These are phyloP conservation scores for Arachnopeziza araneosa DNA, from an alignment of 2,329 filamentous ascomycete genomes.

Conservation along the genomic window DNA sequence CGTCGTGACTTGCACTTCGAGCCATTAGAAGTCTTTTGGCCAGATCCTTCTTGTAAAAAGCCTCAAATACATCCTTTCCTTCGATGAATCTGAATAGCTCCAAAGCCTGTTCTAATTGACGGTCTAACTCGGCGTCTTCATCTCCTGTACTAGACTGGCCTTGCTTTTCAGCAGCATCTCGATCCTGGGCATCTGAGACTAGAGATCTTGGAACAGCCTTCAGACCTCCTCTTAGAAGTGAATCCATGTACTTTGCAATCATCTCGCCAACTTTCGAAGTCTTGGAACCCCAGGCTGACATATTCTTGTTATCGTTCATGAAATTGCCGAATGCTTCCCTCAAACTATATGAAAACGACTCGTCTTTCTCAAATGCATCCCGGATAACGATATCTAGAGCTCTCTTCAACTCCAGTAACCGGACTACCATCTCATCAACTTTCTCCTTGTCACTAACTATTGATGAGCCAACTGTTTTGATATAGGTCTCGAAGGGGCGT, in stretches of 20 bases:
- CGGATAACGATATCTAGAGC: slow-evolving; percentile 72
- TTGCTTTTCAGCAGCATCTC: slow-evolving; percentile 51
- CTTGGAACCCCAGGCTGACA: slow-evolving; percentile 67
- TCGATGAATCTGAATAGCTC: slow-evolving; percentile 96
- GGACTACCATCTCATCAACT: slow-evolving; percentile 79
- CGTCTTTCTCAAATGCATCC: slow-evolving; percentile 70
- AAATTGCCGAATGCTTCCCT: slow-evolving; percentile 83
- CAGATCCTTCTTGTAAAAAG: slow-evolving; percentile 98
- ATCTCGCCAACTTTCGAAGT: slow-evolving; percentile 96
- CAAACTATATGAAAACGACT: slow-evolving; percentile 71
- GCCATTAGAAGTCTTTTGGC: slow-evolving; percentile 86
- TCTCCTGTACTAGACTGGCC: slow-evolving; percentile 67
- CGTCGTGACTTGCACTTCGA: slow-evolving; percentile 87
- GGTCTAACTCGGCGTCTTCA: slow-evolving; percentile 86
- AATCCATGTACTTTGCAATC: slow-evolving; percentile 96
- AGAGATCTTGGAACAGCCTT: slow-evolving; percentile 73
- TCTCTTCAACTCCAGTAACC: slow-evolving; percentile 74
- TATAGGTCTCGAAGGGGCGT: slow-evolving; percentile 71
- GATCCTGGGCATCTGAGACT: slow-evolving; percentile 55
- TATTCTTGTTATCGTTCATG: slow-evolving; percentile 81
- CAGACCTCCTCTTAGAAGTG: slow-evolving; percentile 78
- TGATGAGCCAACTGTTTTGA: slow-evolving; percentile 63
- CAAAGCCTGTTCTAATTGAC: slow-evolving; percentile 85
- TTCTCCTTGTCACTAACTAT: slow-evolving; percentile 79
- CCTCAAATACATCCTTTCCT: slow-evolving; percentile 96